phyloP scores from a whole-genome alignment of 2,329 filamentous ascomycete genomes.

The Beauveria sp. region DNA sequence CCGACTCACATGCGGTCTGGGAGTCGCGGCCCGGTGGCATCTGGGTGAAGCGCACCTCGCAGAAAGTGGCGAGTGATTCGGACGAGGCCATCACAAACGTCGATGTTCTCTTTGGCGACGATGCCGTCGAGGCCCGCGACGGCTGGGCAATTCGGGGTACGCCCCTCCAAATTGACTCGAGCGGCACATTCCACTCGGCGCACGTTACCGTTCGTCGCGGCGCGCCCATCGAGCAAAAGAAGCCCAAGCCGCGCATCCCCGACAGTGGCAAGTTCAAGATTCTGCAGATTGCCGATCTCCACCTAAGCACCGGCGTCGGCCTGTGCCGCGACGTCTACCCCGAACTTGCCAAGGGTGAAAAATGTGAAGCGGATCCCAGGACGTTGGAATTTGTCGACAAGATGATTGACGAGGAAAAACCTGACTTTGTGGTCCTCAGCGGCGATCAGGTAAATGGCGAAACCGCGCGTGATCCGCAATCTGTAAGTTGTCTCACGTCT shows the following conservation, averaged over 20 bases:
- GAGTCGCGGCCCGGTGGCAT: slow-evolving; percentile 69
- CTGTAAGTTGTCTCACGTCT: slow-evolving; percentile 39
- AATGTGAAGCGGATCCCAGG: slow-evolving; percentile 84
- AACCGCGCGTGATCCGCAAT: slow-evolving; percentile 83
- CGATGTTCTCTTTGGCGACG: slow-evolving; percentile 82
- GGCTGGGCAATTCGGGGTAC: slow-evolving; percentile 77
- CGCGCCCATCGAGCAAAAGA: slow-evolving; percentile 52
- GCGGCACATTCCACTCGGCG: slow-evolving; percentile 55
- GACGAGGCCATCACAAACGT: slow-evolving; percentile 69
- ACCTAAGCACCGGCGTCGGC: slow-evolving; percentile 84
- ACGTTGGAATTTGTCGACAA: slow-evolving; percentile 82
- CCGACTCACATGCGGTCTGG: slow-evolving; percentile 57
- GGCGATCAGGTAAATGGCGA: slow-evolving; percentile 96
- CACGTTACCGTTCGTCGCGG: slow-evolving; percentile 76
- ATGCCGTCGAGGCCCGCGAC: slow-evolving; percentile 80
- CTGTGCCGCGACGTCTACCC: slow-evolving; percentile 81
- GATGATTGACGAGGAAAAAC: slow-evolving; percentile 85
- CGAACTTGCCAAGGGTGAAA: slow-evolving; percentile 59
- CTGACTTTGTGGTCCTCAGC: slow-evolving; percentile 82
- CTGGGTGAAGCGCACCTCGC: slow-evolving; percentile 72
- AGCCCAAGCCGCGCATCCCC: slow-evolving; percentile 66
- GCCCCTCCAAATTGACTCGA: slow-evolving; percentile 61
- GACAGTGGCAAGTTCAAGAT: slow-evolving; percentile 96
- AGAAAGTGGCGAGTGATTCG: slow-evolving; percentile 66
- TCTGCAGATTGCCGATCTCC: slow-evolving; percentile 89